These are phyloP conservation scores for Lonicera japonica DNA, from an alignment of 129 eudicot species.

Conservation along the genomic window DNA sequence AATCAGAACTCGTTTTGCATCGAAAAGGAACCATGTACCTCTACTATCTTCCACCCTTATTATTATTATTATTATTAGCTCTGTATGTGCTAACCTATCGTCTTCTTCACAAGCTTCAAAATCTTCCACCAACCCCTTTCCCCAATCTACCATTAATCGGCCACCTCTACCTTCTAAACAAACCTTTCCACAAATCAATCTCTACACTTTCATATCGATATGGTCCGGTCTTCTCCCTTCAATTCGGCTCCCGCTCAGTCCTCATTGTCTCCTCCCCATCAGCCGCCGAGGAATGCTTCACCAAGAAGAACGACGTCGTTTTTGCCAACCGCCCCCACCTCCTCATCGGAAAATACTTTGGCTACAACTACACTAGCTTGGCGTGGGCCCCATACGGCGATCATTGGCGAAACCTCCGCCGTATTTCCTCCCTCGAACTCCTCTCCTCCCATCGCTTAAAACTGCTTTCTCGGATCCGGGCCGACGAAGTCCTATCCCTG, in stretches of 20 bases:
- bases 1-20: too few relatives aligned
- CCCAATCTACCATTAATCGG: conserved; percentile 53
- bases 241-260: conserved; percentile 48
- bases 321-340: conserved; percentile 69
- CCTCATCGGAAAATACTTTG: conserved; percentile 43
- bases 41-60: conserved; percentile 9
- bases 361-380: conserved; percentile 42
- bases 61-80: conserved; percentile 6
- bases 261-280: conserved; percentile 53
- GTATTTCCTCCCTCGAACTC: conserved; percentile 40
- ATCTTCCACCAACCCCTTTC: conserved; percentile 55
- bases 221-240: conserved; percentile 57
- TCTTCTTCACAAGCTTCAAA: conserved; percentile 19
- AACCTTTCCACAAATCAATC: conserved; percentile 42
- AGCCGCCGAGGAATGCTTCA: conserved; percentile 58
- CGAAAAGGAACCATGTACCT: too few relatives aligned
- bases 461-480: conserved; percentile 23
- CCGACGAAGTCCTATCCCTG: conserved; percentile 21
- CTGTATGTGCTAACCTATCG: conserved; percentile 19
- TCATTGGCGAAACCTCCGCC: conserved; percentile 54
- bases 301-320: conserved; percentile 42
- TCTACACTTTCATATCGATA: conserved; percentile 33
- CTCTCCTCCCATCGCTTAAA: conserved; percentile 41
- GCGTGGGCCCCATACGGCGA: conserved; percentile 49
- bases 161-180: conserved; percentile 53